Evolutionary conservation across 352 stramenopile genomes (phyloP).

Genomic region (Phytophthora megakarya): DNA sequence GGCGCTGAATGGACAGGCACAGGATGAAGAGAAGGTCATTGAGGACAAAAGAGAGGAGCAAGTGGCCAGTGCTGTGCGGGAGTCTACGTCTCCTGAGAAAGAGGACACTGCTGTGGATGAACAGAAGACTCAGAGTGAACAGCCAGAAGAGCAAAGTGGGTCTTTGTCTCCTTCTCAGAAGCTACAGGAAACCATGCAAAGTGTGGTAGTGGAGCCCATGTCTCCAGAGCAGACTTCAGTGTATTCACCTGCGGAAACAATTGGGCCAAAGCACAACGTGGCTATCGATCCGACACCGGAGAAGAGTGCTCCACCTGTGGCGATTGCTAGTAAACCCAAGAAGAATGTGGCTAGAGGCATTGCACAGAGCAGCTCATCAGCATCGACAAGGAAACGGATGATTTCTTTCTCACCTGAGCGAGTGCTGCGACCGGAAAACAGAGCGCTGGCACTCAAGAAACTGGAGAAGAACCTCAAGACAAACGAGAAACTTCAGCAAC

Average conservation of each 20-base stretch:
- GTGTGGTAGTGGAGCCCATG: neutral
- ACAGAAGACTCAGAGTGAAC: neutral
- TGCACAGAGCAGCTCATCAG: conserved; percentile 72
- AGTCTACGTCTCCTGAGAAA: neutral
- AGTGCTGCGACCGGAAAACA: conserved; percentile 56
- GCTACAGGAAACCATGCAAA: no score
- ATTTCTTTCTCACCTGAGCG: conserved; percentile 81
- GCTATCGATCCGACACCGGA: conserved; percentile 56
- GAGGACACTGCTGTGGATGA: no score
- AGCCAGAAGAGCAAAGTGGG: no score
- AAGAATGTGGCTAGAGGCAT: conserved; percentile 57
- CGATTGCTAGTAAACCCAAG: conserved; percentile 36
- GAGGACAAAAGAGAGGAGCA: neutral
- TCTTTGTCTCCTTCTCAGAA: no score
- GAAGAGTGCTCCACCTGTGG: conserved; percentile 41
- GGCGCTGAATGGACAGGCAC: neutral
- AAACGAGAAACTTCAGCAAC: conserved; percentile 68
- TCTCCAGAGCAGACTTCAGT: conserved; percentile 17
- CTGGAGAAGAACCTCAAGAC: conserved; percentile 76
- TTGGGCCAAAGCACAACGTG: conserved; percentile 1
- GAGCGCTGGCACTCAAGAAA: conserved; percentile 56
- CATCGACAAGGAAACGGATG: conserved; percentile 75
- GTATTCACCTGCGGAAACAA: conserved; percentile 22
- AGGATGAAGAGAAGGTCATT: conserved; percentile 1
- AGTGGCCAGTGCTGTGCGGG: neutral